phyloP scores from a whole-genome alignment of 73 alveolate genomes.

The Tetrahymena malaccensis region DNA sequence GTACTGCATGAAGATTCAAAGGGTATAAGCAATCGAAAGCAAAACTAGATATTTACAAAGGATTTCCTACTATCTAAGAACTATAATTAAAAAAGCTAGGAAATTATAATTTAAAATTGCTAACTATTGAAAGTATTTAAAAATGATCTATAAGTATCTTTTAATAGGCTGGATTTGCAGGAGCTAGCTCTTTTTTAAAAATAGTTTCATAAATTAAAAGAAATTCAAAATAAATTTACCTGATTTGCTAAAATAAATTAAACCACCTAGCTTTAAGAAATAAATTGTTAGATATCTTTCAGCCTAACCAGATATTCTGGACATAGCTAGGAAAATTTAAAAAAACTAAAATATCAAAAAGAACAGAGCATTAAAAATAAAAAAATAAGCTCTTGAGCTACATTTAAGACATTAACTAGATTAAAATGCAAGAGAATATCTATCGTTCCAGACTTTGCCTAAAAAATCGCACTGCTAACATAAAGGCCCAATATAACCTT shows the following conservation, averaged over 20 bases:
- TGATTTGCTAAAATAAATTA: neutral
- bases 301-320: neutral
- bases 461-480: neutral
- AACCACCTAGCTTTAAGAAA: neutral
- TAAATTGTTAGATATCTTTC: neutral
- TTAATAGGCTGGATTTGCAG: neutral
- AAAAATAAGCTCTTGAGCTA: neutral
- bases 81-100: neutral
- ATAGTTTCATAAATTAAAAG: neutral
- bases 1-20: neutral
- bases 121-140: neutral
- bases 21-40: neutral
- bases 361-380: neutral
- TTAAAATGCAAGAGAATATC: neutral
- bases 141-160: neutral
- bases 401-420: neutral
- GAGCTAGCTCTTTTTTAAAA: neutral
- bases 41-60: neutral
- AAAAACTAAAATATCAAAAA: neutral
- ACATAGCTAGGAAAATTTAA: neutral
- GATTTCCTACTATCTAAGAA: neutral
- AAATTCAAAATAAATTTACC: neutral
- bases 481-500: neutral
- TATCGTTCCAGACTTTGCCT: neutral
- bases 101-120: neutral